Evolutionary conservation across 2,329 filamentous ascomycete genomes (phyloP).

Genomic region (Macrophomina tecta): DNA sequence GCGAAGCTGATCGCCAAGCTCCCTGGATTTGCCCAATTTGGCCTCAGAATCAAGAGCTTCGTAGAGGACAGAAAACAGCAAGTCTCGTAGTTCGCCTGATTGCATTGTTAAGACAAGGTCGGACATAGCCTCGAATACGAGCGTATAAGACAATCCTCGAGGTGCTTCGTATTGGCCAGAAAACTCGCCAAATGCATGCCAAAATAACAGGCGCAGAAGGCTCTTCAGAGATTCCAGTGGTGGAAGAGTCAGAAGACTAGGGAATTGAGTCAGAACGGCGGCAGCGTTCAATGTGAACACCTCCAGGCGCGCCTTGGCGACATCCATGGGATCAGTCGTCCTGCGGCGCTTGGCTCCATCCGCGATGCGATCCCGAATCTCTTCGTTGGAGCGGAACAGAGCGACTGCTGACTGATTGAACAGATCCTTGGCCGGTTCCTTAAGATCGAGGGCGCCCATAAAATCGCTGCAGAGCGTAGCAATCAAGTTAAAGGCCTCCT

Average conservation of each 20-base stretch:
- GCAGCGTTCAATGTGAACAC: conserved; percentile 24
- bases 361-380: conserved; percentile 21
- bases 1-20: conserved; percentile 23
- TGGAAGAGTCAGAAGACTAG: conserved; percentile 16
- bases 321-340: conserved; percentile 9
- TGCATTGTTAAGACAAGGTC: conserved; percentile 23
- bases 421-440: conserved; percentile 26
- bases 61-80: conserved; percentile 18
- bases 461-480: conserved; percentile 28
- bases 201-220: conserved; percentile 24
- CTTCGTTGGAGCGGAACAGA: conserved; percentile 23
- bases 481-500: conserved; percentile 29
- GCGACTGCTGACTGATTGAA: conserved; percentile 25
- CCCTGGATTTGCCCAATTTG: conserved; percentile 10
- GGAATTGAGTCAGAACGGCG: conserved; percentile 22
- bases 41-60: conserved; percentile 19
- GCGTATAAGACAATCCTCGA: conserved; percentile 10
- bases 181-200: conserved; percentile 26
- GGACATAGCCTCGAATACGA: conserved; percentile 27
- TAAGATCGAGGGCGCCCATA: conserved; percentile 22
- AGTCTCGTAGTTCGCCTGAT: conserved; percentile 23
- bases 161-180: conserved; percentile 17
- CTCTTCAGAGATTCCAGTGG: conserved; percentile 19
- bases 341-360: conserved; percentile 19
- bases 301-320: conserved; percentile 13